These are phyloP conservation scores for Claviceps pazoutovae DNA, from an alignment of 2,329 filamentous ascomycete species.

Conservation along the genomic window DNA sequence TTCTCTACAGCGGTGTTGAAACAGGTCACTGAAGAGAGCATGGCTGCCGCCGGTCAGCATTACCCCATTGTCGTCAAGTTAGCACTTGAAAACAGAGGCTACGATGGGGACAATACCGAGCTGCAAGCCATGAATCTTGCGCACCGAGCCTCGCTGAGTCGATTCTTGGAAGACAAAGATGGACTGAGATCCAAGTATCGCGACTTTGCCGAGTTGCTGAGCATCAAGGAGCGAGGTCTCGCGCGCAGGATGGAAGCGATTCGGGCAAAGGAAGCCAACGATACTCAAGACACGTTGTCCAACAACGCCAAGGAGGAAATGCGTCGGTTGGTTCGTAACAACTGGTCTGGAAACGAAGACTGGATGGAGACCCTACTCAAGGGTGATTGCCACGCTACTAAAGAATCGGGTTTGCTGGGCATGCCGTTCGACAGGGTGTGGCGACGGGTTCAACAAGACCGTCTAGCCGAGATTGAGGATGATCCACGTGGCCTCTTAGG, in stretches of 20 bases:
- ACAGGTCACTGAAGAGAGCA: constrained; percentile 40
- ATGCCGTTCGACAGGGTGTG: constrained; percentile 58
- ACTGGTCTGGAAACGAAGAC: constrained; percentile 65
- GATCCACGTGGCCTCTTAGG: constrained; percentile 43
- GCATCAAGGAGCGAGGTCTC: constrained; percentile 46
- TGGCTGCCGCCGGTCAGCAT: constrained; percentile 23
- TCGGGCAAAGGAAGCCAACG: constrained; percentile 15
- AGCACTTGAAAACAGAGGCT: constrained; percentile 45
- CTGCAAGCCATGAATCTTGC: constrained; percentile 58
- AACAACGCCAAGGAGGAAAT: constrained; percentile 34
- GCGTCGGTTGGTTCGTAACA: constrained; percentile 48
- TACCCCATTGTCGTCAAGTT: constrained; percentile 39
- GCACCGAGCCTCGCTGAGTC: constrained; percentile 53
- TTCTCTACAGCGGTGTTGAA: constrained; percentile 78
- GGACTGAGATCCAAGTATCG: constrained; percentile 42
- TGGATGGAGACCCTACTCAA: constrained; percentile 61
- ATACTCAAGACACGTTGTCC: constrained; percentile 20
- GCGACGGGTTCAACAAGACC: constrained; percentile 48
- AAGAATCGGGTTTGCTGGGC: constrained; percentile 49
- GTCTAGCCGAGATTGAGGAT: constrained; percentile 41
- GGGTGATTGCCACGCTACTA: constrained; percentile 43
- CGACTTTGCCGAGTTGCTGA: constrained; percentile 51
- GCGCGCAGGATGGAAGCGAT: constrained; percentile 36
- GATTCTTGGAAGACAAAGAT: constrained; percentile 45
- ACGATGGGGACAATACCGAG: constrained; percentile 35